Percentiles rank a stretch among this genome's conserved stretches.
These are phyloP conservation scores for Cadophora sp. DNA, from an alignment of 2,329 filamentous ascomycete species.

Conservation along the genomic window DNA sequence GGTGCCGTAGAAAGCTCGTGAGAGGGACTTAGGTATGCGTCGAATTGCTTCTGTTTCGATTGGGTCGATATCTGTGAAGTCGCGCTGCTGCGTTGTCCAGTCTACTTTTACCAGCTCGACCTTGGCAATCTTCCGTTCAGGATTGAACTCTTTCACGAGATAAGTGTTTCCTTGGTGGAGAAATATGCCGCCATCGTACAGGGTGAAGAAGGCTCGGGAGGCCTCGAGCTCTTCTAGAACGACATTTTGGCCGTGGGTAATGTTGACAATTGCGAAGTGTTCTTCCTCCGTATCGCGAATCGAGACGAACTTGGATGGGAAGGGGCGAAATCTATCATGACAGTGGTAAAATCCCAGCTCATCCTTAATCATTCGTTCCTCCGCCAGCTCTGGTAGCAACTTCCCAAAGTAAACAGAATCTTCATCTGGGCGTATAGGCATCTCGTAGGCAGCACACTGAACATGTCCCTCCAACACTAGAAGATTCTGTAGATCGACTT, in stretches of 20 bases:
- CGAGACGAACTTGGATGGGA: conserved; percentile 81
- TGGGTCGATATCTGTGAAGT: conserved; percentile 93
- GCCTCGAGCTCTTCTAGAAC: conserved; percentile 97
- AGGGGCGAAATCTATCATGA: conserved; percentile 84
- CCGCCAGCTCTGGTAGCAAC: conserved; percentile 73
- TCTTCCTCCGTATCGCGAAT: conserved; percentile 90
- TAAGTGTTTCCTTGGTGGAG: conserved; percentile 95
- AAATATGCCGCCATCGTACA: conserved; percentile 97
- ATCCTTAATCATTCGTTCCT: conserved; percentile 76
- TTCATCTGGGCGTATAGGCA: conserved; percentile 82
- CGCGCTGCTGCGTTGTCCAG: conserved; percentile 92
- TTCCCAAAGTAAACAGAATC: conserved; percentile 82
- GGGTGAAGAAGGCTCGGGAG: conserved; percentile 90
- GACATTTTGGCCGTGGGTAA: conserved; percentile 79
- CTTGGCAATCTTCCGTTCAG: conserved; percentile 80
- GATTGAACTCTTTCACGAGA: conserved; percentile 86
- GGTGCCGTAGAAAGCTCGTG: conserved; percentile 81
- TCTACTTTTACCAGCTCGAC: conserved; percentile 91
- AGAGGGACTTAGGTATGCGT: conserved; percentile 66
- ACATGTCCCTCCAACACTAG: conserved; percentile 92
- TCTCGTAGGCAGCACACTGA: conserved; percentile 93
- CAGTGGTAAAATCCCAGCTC: conserved; percentile 86
- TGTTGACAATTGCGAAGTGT: conserved; percentile 94
- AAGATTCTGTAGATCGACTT: conserved; percentile 91
- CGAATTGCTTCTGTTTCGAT: conserved; percentile 90